phyloP scores from a whole-genome alignment of 1,284 basidiomycete genomes.

The Ustilago crameri region DNA sequence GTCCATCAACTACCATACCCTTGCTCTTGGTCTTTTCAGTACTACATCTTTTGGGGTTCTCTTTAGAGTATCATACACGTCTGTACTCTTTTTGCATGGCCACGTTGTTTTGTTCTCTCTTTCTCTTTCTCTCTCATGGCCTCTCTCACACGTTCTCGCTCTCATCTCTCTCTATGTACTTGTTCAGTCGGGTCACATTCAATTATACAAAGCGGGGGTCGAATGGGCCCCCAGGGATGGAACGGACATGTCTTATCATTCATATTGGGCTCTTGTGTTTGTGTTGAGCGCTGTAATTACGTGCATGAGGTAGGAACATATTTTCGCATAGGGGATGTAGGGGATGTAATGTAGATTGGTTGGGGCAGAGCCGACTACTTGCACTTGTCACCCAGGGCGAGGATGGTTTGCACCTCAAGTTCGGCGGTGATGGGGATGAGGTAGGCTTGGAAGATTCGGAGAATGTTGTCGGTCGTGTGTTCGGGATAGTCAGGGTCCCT shows the following conservation, averaged over 20 bases:
- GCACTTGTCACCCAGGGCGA: slow-evolving; percentile 4
- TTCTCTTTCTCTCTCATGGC: slow-evolving; percentile 7
- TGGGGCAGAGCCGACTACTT: neutral
- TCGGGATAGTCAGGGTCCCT: slow-evolving; percentile 2
- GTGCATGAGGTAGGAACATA: no score
- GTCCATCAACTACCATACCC: neutral
- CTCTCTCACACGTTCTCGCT: slow-evolving; percentile 4
- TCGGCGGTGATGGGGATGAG: slow-evolving; percentile 34
- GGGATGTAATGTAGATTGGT: no score
- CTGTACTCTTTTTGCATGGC: slow-evolving; percentile 13
- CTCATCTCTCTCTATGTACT: slow-evolving; percentile 1
- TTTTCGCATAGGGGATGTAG: no score
- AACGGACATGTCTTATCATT: no score
- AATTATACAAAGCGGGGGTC: no score
- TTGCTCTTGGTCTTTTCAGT: slow-evolving; percentile 1
- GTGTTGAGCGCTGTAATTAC: no score
- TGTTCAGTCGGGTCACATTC: neutral
- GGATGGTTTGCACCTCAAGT: slow-evolving; percentile 9
- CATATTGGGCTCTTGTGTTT: no score
- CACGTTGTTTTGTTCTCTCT: slow-evolving; percentile 3
- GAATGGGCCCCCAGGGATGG: no score
- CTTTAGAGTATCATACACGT: slow-evolving; percentile 25
- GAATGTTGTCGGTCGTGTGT: neutral
- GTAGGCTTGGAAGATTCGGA: slow-evolving; percentile 38
- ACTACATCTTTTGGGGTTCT: slow-evolving; percentile 1